phyloP scores from a whole-genome alignment of 192 early-diverging fungal genomes.

The Allomyces macrogynus region DNA sequence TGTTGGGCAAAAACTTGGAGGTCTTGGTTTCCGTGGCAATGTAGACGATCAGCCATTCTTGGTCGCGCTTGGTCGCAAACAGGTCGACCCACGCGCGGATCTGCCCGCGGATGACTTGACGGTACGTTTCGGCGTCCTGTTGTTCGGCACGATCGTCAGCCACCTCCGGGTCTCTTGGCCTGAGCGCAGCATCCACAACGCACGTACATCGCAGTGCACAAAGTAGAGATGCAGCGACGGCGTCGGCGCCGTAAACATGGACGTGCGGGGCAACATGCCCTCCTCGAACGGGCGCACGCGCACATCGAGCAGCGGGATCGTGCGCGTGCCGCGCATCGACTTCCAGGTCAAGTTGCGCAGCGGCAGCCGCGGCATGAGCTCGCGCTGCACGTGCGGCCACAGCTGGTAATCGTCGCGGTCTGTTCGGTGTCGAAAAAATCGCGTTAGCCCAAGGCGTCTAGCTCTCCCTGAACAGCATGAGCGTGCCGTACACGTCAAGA shows the following conservation, averaged over 20 bases:
- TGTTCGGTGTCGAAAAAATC: background rate
- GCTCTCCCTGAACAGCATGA: too few species aligned
- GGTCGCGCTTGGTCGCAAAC: slow-evolving; percentile 52
- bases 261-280: slow-evolving; percentile 5
- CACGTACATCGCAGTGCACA: slow-evolving; percentile 50
- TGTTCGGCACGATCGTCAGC: background rate
- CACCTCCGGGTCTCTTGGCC: background rate
- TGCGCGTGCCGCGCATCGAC: slow-evolving; percentile 38
- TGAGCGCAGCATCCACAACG: background rate
- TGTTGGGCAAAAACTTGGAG: background rate
- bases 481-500: background rate
- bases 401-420: slow-evolving; percentile 4
- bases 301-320: slow-evolving; percentile 37
- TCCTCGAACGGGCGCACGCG: slow-evolving; percentile 29
- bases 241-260: slow-evolving; percentile 8
- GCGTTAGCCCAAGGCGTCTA: too few species aligned
- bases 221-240: slow-evolving; percentile 63
- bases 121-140: slow-evolving; percentile 63
- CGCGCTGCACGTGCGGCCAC: slow-evolving; percentile 43
- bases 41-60: slow-evolving; percentile 78
- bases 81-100: slow-evolving; percentile 61
- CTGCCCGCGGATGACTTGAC: slow-evolving; percentile 31
- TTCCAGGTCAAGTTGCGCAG: slow-evolving; percentile 63
- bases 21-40: slow-evolving; percentile 12
- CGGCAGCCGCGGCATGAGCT: slow-evolving; percentile 48